Evolutionary conservation across 1,284 basidiomycete genomes (phyloP).

Genomic region (Tilletia horrida): DNA sequence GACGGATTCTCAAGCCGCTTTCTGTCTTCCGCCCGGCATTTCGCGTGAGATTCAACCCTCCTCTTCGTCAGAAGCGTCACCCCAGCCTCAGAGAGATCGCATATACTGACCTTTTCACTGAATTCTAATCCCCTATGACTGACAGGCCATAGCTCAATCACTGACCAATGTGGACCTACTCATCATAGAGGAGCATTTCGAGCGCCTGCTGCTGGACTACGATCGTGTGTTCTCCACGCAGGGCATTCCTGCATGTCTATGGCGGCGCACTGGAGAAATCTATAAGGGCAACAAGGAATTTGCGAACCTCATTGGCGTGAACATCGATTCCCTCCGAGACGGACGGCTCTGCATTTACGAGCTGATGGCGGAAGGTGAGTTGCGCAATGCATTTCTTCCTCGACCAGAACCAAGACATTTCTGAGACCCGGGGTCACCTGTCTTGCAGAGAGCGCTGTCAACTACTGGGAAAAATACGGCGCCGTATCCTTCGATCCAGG

Average conservation of each 20-base stretch:
- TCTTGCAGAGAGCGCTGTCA: constrained; percentile 82
- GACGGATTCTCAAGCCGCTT: constrained; percentile 81
- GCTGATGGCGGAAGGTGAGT: constrained; percentile 59
- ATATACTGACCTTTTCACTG: too few relatives aligned
- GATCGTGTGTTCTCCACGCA: constrained; percentile 74
- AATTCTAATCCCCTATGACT: not conserved
- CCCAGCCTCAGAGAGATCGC: too few relatives aligned
- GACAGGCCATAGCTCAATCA: constrained; percentile 66
- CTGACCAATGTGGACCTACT: constrained; percentile 93
- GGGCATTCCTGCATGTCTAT: constrained; percentile 93
- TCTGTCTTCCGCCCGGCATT: constrained; percentile 90
- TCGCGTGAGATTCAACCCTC: constrained; percentile 55
- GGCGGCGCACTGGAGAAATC: constrained; percentile 95
- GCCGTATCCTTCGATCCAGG: constrained; percentile 68
- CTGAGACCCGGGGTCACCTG: too few relatives aligned
- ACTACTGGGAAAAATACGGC: constrained; percentile 76
- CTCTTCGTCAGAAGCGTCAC: not conserved
- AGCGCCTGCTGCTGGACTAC: constrained; percentile 88
- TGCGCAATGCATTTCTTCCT: not conserved
- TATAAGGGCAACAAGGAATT: constrained; percentile 97
- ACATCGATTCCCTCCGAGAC: constrained; percentile 75
- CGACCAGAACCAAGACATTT: too few relatives aligned
- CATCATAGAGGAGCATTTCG: constrained; percentile 80
- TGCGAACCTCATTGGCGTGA: constrained; percentile 77
- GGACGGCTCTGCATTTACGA: constrained; percentile 95